Conservation (phyloP, 805 yeast species). For the Metschnikowia proteae region DNA sequence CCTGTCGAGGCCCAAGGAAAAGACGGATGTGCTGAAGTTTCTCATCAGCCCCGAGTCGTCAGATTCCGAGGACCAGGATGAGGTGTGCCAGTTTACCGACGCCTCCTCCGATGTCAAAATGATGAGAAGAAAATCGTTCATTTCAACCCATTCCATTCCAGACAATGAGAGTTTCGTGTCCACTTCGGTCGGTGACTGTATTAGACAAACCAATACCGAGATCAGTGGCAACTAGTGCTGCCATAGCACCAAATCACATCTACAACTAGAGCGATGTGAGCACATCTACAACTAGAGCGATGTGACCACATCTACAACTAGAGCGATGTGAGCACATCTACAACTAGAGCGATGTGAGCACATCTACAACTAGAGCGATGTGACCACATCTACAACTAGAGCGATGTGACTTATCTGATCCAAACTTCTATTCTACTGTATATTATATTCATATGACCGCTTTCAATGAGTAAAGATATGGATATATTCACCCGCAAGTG, state of each 20-base stretch:
- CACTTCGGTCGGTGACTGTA: constrained; percentile 38
- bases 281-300: too few relatives aligned
- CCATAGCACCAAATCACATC: not conserved
- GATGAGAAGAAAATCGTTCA: constrained; percentile 16
- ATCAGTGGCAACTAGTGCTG: constrained; percentile 24
- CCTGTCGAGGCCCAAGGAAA: not conserved
- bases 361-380: too few relatives aligned
- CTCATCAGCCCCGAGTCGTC: constrained; percentile 27
- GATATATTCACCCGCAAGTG: too few relatives aligned
- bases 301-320: too few relatives aligned
- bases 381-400: not conserved
- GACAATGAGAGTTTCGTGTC: constrained; percentile 38
- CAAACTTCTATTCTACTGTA: constrained; percentile 3
- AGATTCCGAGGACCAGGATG: constrained; percentile 21
- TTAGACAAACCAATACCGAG: constrained; percentile 38
- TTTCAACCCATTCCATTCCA: constrained; percentile 13
- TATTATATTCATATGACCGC: constrained; percentile 1
- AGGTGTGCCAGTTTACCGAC: constrained; percentile 6
- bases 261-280: not conserved
- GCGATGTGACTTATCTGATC: not conserved
- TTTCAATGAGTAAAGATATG: not conserved
- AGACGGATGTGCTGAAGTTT: constrained; percentile 13
- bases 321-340: not conserved
- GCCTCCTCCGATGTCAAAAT: constrained; percentile 5
- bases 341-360: too few relatives aligned